phyloP scores from a whole-genome alignment of 257 asterid species.

The Striga asiatica region DNA sequence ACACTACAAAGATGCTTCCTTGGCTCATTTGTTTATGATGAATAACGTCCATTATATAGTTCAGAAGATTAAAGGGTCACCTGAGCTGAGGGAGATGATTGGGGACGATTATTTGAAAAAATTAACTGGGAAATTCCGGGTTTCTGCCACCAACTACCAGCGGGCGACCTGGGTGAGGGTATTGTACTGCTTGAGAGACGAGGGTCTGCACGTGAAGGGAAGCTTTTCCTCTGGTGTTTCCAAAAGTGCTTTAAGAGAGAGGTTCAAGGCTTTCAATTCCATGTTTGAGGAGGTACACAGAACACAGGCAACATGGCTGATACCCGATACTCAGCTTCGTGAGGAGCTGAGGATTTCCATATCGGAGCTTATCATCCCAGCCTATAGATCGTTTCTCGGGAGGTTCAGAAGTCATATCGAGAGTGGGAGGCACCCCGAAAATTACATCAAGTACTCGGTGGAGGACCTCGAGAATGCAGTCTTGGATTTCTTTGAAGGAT shows the following conservation, averaged over 20 bases:
- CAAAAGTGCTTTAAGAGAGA: slow-evolving; percentile 66
- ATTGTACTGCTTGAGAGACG: slow-evolving; percentile 77
- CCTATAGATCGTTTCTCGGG: slow-evolving; percentile 80
- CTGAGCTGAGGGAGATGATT: slow-evolving; percentile 78
- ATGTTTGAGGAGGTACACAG: slow-evolving; percentile 87
- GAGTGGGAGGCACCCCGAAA: slow-evolving; percentile 89
- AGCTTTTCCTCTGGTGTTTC: slow-evolving; percentile 81
- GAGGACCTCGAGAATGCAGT: slow-evolving; percentile 85
- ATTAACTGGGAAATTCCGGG: slow-evolving; percentile 46
- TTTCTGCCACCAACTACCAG: slow-evolving; percentile 62
- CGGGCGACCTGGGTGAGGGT: slow-evolving; percentile 76
- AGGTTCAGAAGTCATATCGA: slow-evolving; percentile 79
- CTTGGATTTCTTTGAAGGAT: slow-evolving; percentile 82
- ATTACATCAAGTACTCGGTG: slow-evolving; percentile 76
- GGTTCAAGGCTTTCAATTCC: slow-evolving; percentile 78
- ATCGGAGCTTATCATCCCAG: slow-evolving; percentile 63
- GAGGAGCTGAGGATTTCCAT: slow-evolving; percentile 87
- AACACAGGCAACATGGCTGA: slow-evolving; percentile 75
- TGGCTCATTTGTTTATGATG: slow-evolving; percentile 86
- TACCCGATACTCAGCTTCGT: slow-evolving; percentile 78
- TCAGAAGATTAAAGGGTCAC: slow-evolving; percentile 65
- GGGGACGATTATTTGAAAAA: slow-evolving; percentile 59
- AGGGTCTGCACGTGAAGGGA: slow-evolving; percentile 75
- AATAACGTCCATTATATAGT: slow-evolving; percentile 81
- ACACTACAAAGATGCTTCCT: slow-evolving; percentile 63